Evolutionary conservation across 1,284 basidiomycete genomes (phyloP), one percentile per base, ranked within the genome.

Genomic region (Erythrobasidium hasegawianum): DNA sequence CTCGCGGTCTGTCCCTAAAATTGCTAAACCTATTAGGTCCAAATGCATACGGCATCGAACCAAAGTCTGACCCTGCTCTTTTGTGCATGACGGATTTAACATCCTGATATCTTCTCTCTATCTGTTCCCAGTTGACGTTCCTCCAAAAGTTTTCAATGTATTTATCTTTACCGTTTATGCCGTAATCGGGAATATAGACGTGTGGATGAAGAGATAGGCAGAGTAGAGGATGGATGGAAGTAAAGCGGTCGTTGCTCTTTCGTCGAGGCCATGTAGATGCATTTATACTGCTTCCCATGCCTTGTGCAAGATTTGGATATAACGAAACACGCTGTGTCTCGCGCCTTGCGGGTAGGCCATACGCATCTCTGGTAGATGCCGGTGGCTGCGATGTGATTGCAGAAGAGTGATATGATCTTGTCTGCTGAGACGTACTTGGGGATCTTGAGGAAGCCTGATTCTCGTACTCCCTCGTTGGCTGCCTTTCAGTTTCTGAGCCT

Each of bases 61-160:
- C n/a, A n/a, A n/a, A n/a, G n/a, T n/a, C n/a, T 33, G 33, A 33
- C 11, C 33, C 33, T 11, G 4, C 11, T 5, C 11, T 33, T 11
- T 11, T 33, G 11, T 33, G 33, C 33, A 33, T 20, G 43, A 52
- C 22, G n/a, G 24, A 41, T 27, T 54, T 45, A 1, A 61, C 61
- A 26, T 56, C 43, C 16, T 49, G n/a, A 14, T 57, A 64, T n/a
- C 61, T 33, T 27, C 40, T 29, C 18, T 49, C 41, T 40, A 33
- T 27, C 22, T 29, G 61, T 59, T 80, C 76, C 95, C 95, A 98
- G 79, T 98, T 83, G 68, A 98, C 78, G 56, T 86, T 87, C 40
- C 82, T 82, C 89, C 92, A 97, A 81, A 96, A 97, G 75, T 88
- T 84, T 74, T 83, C 85, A 72, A 96, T 80, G 81, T 95, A 98